A percentile compares a stretch with the other conserved stretches of the same genome.
Conservation (phyloP, 768 basidiomycete genomes). For the Pleurotus cornucopiae region DNA sequence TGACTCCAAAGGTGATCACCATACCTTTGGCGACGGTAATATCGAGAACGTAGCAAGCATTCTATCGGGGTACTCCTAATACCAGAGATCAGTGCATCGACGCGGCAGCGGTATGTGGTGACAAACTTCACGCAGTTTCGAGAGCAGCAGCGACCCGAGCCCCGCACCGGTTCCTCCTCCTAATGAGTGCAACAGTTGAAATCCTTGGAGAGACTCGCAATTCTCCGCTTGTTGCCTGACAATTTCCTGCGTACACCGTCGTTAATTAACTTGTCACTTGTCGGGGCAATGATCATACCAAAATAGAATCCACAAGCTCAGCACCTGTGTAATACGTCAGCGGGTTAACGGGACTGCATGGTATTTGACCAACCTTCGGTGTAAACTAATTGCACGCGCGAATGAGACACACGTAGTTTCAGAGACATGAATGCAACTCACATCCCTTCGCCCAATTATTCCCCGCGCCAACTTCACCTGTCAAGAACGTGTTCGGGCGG, state of each 20-base stretch:
- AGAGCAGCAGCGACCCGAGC: slow-evolving; percentile 73
- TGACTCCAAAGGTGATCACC: neutral
- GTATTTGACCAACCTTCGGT: slow-evolving; percentile 65
- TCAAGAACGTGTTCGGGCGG: slow-evolving; percentile 82
- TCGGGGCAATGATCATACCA: slow-evolving; percentile 34
- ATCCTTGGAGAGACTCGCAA: slow-evolving; percentile 87
- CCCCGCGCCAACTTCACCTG: slow-evolving; percentile 61
- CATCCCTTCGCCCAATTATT: slow-evolving; percentile 98
- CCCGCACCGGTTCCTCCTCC: slow-evolving; percentile 92
- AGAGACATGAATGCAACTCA: slow-evolving; percentile 30
- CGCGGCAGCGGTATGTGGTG: too few species aligned
- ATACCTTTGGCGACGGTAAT: slow-evolving; percentile 48
- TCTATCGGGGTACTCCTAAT: slow-evolving; percentile 48
- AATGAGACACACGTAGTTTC: neutral
- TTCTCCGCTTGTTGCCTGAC: slow-evolving; percentile 75
- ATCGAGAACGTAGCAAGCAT: slow-evolving; percentile 56
- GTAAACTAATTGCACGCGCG: slow-evolving; percentile 49
- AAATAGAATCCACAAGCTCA: slow-evolving; percentile 82
- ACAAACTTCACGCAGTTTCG: slow-evolving; percentile 72
- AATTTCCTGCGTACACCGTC: slow-evolving; percentile 46
- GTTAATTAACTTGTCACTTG: neutral
- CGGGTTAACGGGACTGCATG: neutral
- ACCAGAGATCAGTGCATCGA: too few species aligned
- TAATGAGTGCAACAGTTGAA: slow-evolving; percentile 85
- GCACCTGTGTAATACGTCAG: slow-evolving; percentile 50